Conservation (phyloP, 345 rosid species). For the Noccaea caerulescens region DNA sequence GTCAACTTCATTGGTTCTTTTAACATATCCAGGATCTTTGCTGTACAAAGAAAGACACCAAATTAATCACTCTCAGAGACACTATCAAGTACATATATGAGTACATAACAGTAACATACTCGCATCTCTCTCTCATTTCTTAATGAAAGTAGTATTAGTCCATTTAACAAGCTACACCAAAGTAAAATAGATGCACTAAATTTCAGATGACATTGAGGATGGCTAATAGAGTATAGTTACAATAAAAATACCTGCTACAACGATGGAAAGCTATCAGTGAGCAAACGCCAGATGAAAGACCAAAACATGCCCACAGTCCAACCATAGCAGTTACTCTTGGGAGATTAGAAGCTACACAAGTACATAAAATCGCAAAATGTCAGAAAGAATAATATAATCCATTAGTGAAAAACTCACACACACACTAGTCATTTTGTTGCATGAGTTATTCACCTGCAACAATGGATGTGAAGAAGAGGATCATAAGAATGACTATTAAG, state of each 20-base stretch:
- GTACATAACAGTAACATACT: slow-evolving; percentile 17
- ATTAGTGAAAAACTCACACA: slow-evolving; percentile 11
- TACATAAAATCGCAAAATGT: slow-evolving; percentile 43
- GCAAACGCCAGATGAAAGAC: slow-evolving; percentile 65
- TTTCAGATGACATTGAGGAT: background rate
- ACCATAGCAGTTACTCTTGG: slow-evolving; percentile 81
- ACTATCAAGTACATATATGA: slow-evolving; percentile 4
- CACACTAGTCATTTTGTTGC: slow-evolving; percentile 12
- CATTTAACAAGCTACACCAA: background rate
- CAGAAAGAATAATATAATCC: slow-evolving; percentile 21
- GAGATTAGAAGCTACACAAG: slow-evolving; percentile 66
- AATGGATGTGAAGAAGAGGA: slow-evolving; percentile 80
- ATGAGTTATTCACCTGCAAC: slow-evolving; percentile 55
- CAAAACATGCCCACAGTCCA: slow-evolving; percentile 85
- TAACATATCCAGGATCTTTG: slow-evolving; percentile 84
- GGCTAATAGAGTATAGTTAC: slow-evolving; percentile 5
- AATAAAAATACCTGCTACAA: slow-evolving; percentile 72
- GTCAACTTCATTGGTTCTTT: slow-evolving; percentile 53
- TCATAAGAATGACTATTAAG: slow-evolving; percentile 49
- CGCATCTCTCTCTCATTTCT: slow-evolving; percentile 28
- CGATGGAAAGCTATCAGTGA: slow-evolving; percentile 68
- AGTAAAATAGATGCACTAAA: background rate
- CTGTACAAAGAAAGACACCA: slow-evolving; percentile 53
- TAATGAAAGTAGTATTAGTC: background rate
- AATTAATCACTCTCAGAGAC: slow-evolving; percentile 16